Evolutionary conservation across 2,329 filamentous ascomycete species (phyloP).

Genomic region (Pseudogymnoascus sp.): DNA sequence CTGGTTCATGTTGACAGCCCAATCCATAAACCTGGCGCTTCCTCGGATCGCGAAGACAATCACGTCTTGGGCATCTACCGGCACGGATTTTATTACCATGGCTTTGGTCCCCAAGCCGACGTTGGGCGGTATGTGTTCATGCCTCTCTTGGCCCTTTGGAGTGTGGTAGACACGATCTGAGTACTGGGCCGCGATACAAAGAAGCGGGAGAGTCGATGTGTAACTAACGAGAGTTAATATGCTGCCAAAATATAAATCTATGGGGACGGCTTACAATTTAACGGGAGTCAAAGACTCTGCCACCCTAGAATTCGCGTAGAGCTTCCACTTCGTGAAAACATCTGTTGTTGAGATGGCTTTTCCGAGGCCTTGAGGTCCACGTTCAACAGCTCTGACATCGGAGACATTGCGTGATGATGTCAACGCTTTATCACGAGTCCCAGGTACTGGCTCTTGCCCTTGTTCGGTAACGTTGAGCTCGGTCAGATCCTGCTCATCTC

Average conservation of each 20-base stretch:
- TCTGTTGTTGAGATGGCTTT: conserved; percentile 38
- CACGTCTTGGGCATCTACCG: conserved; percentile 67
- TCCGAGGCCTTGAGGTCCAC: neutral
- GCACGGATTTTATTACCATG: conserved; percentile 74
- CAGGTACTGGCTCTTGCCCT: neutral
- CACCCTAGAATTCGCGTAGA: conserved; percentile 69
- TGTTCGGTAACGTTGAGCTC: conserved; percentile 14
- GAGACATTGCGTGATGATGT: conserved; percentile 18
- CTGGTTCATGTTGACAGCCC: conserved; percentile 72
- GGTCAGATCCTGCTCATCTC: conserved; percentile 45
- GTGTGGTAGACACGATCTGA: conserved; percentile 65
- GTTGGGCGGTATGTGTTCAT: conserved; percentile 62
- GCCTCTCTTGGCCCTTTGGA: conserved; percentile 52
- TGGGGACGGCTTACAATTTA: conserved; percentile 44
- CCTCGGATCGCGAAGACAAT: conserved; percentile 80
- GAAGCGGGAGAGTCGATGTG: conserved; percentile 64
- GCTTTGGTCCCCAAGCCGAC: conserved; percentile 70
- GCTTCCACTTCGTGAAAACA: conserved; percentile 67
- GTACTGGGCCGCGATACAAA: conserved; percentile 71
- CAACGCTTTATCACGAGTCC: neutral
- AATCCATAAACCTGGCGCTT: conserved; percentile 72
- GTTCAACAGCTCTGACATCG: neutral
- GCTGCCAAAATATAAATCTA: neutral
- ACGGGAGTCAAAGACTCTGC: conserved; percentile 59
- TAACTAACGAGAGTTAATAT: conserved; percentile 39